Evolutionary conservation across 2,329 filamentous ascomycete species (phyloP).

Genomic region (Tympanopsis confertula): DNA sequence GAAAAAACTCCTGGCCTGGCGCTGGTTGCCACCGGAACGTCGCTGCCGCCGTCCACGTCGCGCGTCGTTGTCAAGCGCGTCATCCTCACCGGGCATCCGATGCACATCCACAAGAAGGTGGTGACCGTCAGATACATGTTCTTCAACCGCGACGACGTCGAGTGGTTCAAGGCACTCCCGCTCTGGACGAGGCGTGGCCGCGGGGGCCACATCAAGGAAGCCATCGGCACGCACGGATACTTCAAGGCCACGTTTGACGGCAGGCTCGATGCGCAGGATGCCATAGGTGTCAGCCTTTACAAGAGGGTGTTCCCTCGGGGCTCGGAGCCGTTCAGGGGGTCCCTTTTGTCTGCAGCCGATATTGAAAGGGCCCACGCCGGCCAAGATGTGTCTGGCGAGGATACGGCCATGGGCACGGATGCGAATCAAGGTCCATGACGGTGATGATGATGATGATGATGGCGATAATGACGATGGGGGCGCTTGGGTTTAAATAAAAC

Average conservation of each 20-base stretch:
- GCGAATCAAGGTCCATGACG: constrained; percentile 4
- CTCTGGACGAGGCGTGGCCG: constrained; percentile 86
- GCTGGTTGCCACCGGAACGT: constrained; percentile 77
- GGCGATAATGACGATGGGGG: constrained; percentile 9
- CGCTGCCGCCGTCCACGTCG: constrained; percentile 62
- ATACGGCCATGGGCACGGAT: too few species aligned
- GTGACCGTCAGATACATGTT: constrained; percentile 99
- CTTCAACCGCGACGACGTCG: constrained; percentile 89
- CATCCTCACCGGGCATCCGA: constrained; percentile 88
- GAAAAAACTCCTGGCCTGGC: constrained; percentile 42
- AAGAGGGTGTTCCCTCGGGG: constrained; percentile 74
- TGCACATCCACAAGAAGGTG: constrained; percentile 96
- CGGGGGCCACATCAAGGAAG: constrained; percentile 85
- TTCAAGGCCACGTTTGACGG: constrained; percentile 98
- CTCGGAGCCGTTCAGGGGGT: constrained; percentile 35
- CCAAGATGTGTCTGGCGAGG: constrained; percentile 7
- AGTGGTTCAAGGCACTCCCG: constrained; percentile 94
- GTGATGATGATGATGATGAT: constrained; percentile 7
- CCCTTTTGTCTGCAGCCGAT: constrained; percentile 26
- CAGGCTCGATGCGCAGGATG: constrained; percentile 89
- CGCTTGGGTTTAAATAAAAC: constrained; percentile 7
- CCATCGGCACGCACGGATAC: constrained; percentile 93
- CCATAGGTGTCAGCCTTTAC: constrained; percentile 80
- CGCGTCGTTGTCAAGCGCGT: constrained; percentile 88
- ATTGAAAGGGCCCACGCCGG: too few species aligned